A percentile compares a stretch with the other conserved stretches of the same genome.
Evolutionary conservation across 305 asterid genomes (phyloP).

Genomic region (Rubia occidens): DNA sequence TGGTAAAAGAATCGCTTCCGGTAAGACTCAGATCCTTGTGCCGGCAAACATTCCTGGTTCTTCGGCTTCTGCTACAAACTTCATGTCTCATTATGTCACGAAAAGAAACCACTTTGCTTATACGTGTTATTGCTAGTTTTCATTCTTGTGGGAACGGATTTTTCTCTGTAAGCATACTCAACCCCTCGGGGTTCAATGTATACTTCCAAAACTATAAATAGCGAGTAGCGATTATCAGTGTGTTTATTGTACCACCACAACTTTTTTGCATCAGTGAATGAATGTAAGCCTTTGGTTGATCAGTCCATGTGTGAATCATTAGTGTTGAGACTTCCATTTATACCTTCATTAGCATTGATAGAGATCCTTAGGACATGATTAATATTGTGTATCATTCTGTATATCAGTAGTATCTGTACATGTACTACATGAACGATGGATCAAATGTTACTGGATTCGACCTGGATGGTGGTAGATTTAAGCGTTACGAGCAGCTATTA

Average conservation of each 20-base stretch:
- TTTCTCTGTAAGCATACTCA: conserved; percentile 12
- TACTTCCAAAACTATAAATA: conserved; percentile 5
- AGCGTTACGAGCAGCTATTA: conserved; percentile 37
- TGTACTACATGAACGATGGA: background rate
- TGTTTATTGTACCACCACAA: background rate
- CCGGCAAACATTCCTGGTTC: conserved; percentile 55
- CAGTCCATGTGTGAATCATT: background rate
- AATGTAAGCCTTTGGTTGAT: background rate
- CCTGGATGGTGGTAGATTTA: background rate
- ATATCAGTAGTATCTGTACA: background rate
- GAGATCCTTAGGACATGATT: too few relatives aligned
- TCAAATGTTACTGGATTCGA: background rate
- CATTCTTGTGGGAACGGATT: background rate
- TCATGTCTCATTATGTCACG: conserved; percentile 65
- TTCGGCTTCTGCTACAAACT: conserved; percentile 56
- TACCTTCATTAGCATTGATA: background rate
- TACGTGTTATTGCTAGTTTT: conserved; percentile 77
- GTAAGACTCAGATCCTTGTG: conserved; percentile 75
- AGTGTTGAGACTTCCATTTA: background rate
- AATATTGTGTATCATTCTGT: conserved; percentile 1
- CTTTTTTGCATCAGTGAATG: background rate
- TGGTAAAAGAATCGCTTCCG: conserved; percentile 78
- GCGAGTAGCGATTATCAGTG: background rate
- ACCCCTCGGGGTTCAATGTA: conserved; percentile 10
- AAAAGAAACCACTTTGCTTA: conserved; percentile 83